Conservation (phyloP, 1,139 yeast genomes). For the Yamadazyma friedrichii region DNA sequence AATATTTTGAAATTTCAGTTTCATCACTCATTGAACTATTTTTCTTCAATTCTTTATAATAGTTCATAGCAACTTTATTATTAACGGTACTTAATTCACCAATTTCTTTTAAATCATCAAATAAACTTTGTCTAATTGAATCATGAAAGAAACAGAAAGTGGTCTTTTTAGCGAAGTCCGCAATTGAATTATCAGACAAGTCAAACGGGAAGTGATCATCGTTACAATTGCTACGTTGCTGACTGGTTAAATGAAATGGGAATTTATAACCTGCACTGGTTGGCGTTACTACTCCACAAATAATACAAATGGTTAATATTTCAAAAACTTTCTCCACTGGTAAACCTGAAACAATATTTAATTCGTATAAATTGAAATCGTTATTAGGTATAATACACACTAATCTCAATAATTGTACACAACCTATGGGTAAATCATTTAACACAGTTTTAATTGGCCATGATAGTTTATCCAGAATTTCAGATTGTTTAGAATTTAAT, state of each 20-base stretch:
- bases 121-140: constrained; percentile 26
- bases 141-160: constrained; percentile 38
- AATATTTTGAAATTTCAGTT: constrained; percentile 21
- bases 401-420: constrained; percentile 30
- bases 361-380: constrained; percentile 43
- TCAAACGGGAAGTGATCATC: constrained; percentile 26
- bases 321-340: constrained; percentile 25
- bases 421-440: constrained; percentile 15
- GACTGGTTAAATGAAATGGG: constrained; percentile 41
- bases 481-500: neutral
- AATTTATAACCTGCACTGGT: constrained; percentile 46
- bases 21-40: constrained; percentile 10
- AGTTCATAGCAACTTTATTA: constrained; percentile 43
- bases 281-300: constrained; percentile 36
- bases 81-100: constrained; percentile 34
- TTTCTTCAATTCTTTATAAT: constrained; percentile 25
- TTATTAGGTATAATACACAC: constrained; percentile 47
- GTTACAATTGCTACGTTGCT: constrained; percentile 6
- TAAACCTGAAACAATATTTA: constrained; percentile 37
- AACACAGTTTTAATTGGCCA: neutral
- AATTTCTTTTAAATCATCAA: constrained; percentile 23
- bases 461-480: neutral
- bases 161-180: constrained; percentile 35
- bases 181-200: constrained; percentile 33
- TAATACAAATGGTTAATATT: constrained; percentile 35